phyloP scores from a whole-genome alignment of 768 basidiomycete genomes.

The Kwoniella sp. region DNA sequence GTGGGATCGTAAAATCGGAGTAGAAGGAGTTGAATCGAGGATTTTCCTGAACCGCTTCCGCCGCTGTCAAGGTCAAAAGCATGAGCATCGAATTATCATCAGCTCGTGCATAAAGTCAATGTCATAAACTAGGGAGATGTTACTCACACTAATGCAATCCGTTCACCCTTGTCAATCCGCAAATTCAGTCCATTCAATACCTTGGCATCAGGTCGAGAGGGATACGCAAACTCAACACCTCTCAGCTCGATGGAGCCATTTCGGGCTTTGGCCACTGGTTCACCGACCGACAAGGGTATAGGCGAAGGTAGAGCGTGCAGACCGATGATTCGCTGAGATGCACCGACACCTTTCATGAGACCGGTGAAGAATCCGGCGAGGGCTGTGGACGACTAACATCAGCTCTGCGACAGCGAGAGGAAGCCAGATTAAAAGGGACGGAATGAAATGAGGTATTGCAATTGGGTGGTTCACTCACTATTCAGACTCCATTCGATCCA shows the following conservation, averaged over 20 bases:
- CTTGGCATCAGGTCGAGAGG: constrained; percentile 73
- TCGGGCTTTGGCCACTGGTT: constrained; percentile 24
- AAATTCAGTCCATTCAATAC: constrained; percentile 81
- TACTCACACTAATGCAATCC: constrained; percentile 86
- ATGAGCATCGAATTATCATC: not conserved
- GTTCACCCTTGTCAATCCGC: constrained; percentile 78
- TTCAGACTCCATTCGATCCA: constrained; percentile 51
- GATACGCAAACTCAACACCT: constrained; percentile 82
- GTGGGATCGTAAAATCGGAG: constrained; percentile 85
- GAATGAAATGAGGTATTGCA: too few relatives aligned
- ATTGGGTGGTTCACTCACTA: constrained; percentile 20
- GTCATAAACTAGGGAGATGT: not conserved
- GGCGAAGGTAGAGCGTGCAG: constrained; percentile 64
- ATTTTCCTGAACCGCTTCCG: constrained; percentile 89
- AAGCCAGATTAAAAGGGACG: too few relatives aligned
- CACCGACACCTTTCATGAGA: constrained; percentile 94
- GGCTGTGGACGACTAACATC: constrained; percentile 17
- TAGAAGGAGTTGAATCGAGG: constrained; percentile 83
- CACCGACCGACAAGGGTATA: constrained; percentile 44
- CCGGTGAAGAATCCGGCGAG: constrained; percentile 62
- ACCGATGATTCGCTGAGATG: constrained; percentile 85
- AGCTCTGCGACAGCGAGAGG: not conserved
- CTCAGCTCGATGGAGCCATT: constrained; percentile 73
- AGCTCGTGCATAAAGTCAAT: too few relatives aligned
- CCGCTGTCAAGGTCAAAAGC: constrained; percentile 61